Conservation (phyloP, 371 early-diverging fungal genomes). For the Saksenaea oblongispora region DNA sequence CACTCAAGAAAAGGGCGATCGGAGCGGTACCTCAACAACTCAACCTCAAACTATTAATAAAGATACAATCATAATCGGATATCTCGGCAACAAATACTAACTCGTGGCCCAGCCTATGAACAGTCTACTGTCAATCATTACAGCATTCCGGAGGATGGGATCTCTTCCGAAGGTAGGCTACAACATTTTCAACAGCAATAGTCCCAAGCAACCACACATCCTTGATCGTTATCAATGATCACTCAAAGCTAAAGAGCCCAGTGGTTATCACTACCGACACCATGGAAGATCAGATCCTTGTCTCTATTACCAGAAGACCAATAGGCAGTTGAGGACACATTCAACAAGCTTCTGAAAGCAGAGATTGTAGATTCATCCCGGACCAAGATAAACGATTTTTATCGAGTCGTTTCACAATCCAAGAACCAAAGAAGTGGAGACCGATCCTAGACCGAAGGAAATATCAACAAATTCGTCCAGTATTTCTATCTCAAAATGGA, state of each 20-base stretch:
- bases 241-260: background rate
- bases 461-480: slow-evolving; percentile 1
- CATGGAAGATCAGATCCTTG: background rate
- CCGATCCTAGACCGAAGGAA: slow-evolving; percentile 7
- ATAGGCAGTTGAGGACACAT: background rate
- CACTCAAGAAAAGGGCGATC: too few species aligned
- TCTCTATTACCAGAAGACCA: too few species aligned
- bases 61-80: too few species aligned
- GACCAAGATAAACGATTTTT: background rate
- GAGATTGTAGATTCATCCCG: background rate
- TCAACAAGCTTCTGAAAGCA: background rate
- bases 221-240: background rate
- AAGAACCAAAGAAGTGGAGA: slow-evolving; percentile 3
- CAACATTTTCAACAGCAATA: too few species aligned
- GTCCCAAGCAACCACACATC: background rate
- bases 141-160: too few species aligned
- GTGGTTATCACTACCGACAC: background rate
- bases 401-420: slow-evolving; percentile 7
- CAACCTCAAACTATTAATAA: too few species aligned
- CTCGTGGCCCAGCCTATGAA: too few species aligned
- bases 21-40: too few species aligned
- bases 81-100: too few species aligned
- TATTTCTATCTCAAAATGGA: slow-evolving; percentile 14
- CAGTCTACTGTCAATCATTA: too few species aligned
- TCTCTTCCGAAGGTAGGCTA: too few species aligned